Evolutionary conservation across 2,329 filamentous ascomycete species (phyloP), one percentile per base, ranked within the genome.

Genomic region (Aspergillus eucalypticola): DNA sequence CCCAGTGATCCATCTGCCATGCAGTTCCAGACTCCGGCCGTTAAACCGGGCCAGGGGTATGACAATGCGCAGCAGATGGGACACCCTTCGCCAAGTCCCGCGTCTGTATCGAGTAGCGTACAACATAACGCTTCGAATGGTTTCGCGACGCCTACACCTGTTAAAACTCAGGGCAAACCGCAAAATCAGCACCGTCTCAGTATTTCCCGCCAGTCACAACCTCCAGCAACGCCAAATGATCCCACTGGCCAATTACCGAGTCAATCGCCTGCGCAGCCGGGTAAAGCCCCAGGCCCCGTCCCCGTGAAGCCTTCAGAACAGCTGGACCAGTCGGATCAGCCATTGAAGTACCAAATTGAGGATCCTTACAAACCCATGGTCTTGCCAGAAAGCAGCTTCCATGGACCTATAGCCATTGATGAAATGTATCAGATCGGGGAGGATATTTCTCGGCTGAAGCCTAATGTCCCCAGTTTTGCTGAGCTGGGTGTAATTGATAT

Each of bases 401-500:
- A 88, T 74, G 92, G 92, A 8, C 91, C 92, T 0, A 83, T 94
- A 60, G 85, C 90, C 60, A 79, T 93, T 11, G 81, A 86, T 39
- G 84, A 88, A 5, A 80, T 91, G 21, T 82, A 81, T 57, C 84
- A 85, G 53, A 75, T 92, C 53, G 88, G 89, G 5, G 81, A 84
- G 35, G 86, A 91, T 50, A 82, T 96, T 39, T 80, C 87, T 53
- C 82, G 83, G 48, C 82, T 87, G 68, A 90, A 88, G 69, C 92
- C 93, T 0, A 89, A 90, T 59, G 83, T 92, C 39, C 94, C 95
- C 0, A 80, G 82, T 2, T 82, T 92, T 17, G 80, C 84, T 21
- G 93, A 98, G 68, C 83, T 98, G 55, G 95, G 94, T 8, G 84
- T 92, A 19, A 90, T 98, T 64, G 94, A 99, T 71, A 89, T 98